Evolutionary conservation across 192 early-diverging fungal species (phyloP).

Genomic region (Backusella sp.): DNA sequence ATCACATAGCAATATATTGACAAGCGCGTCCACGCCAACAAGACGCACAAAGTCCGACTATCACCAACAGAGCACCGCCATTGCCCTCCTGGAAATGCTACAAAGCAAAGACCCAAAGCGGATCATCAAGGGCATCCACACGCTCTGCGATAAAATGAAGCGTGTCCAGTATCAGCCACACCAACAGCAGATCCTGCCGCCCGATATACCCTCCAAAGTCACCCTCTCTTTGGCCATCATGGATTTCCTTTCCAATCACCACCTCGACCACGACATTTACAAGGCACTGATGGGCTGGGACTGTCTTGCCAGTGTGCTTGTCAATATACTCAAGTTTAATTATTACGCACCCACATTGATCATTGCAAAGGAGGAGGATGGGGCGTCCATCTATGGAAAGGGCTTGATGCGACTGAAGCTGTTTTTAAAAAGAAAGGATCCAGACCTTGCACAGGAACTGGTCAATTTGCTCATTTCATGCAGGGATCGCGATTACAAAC

Average conservation of each 20-base stretch:
- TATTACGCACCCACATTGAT: slow-evolving; percentile 24
- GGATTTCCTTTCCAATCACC: not conserved
- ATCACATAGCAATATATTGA: not conserved
- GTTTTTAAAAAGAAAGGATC: slow-evolving; percentile 20
- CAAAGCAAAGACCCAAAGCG: not conserved
- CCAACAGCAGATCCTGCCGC: not conserved
- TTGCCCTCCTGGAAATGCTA: not conserved
- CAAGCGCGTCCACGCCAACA: not conserved
- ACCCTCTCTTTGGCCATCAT: slow-evolving; percentile 7
- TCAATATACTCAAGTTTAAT: slow-evolving; percentile 11
- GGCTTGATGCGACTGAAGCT: slow-evolving; percentile 18
- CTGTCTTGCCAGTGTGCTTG: slow-evolving; percentile 20
- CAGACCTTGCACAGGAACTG: slow-evolving; percentile 1
- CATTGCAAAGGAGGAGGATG: not conserved
- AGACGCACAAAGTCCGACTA: not conserved
- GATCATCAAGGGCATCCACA: slow-evolving; percentile 5
- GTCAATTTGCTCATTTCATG: slow-evolving; percentile 4
- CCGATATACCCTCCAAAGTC: slow-evolving; percentile 7
- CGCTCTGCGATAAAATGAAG: not conserved
- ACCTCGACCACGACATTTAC: not conserved
- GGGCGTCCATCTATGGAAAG: not conserved
- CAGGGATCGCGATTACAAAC: not conserved
- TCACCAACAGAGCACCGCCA: not conserved
- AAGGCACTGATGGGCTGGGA: slow-evolving; percentile 30
- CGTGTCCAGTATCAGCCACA: not conserved